Percentiles rank a stretch among this genome's conserved stretches.
These are phyloP conservation scores for Eimeria maxima DNA, from an alignment of 169 alveolate species.

Conservation along the genomic window DNA sequence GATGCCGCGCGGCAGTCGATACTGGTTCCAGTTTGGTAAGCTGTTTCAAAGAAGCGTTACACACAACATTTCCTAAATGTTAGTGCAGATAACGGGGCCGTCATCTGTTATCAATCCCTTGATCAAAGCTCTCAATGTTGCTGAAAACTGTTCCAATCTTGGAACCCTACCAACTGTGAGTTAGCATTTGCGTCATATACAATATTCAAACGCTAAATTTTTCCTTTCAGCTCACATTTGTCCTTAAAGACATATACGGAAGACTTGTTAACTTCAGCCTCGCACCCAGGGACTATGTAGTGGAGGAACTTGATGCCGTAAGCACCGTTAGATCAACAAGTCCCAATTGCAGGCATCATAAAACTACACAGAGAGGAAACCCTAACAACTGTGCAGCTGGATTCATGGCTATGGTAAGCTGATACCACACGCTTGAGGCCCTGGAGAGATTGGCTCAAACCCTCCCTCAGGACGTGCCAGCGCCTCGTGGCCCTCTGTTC, in stretches of 20 bases:
- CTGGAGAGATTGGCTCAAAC: conserved; percentile 17
- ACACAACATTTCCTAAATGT: not conserved
- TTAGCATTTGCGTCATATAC: not conserved
- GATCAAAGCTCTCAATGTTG: conserved; percentile 87
- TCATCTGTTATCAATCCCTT: conserved; percentile 89
- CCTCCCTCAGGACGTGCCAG: conserved; percentile 88
- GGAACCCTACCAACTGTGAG: conserved; percentile 87
- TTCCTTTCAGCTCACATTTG: conserved; percentile 83
- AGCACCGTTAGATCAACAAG: conserved; percentile 8
- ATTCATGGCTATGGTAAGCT: conserved; percentile 86
- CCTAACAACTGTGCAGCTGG: conserved; percentile 84
- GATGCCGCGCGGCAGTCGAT: conserved; percentile 95
- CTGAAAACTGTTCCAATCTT: conserved; percentile 90
- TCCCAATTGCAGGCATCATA: not conserved
- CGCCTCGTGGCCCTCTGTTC: conserved; percentile 92
- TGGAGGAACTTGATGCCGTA: conserved; percentile 86
- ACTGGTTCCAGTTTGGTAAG: conserved; percentile 94
- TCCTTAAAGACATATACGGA: conserved; percentile 87
- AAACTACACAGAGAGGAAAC: conserved; percentile 68
- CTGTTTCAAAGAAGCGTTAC: not conserved
- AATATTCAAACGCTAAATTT: not conserved
- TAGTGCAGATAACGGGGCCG: conserved; percentile 91
- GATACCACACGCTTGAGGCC: not conserved
- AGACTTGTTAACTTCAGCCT: conserved; percentile 85
- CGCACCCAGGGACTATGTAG: conserved; percentile 88